A percentile compares a stretch with the other conserved stretches of the same genome.
These are phyloP conservation scores for Paecilomyces sp. DNA, from an alignment of 2,329 filamentous ascomycete species.

Conservation along the genomic window DNA sequence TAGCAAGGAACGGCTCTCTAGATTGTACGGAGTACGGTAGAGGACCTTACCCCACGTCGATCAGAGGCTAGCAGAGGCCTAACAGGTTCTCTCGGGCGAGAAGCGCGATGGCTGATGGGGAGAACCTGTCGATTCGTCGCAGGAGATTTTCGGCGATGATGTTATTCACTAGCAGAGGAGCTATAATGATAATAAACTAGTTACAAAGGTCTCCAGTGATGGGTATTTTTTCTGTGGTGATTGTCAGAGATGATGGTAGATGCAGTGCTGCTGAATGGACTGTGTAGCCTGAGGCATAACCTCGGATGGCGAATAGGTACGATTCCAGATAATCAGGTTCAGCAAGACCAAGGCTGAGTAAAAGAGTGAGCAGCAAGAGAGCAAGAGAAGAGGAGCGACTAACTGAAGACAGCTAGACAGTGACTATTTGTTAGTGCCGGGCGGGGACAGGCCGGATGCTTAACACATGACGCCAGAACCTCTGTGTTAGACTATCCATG, in stretches of 20 bases:
- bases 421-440: no score
- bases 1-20: no score
- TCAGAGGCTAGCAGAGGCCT: not conserved
- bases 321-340: not conserved
- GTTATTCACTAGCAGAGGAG: no score
- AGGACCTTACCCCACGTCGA: not conserved
- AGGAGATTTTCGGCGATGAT: not conserved
- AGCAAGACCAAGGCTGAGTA: not conserved
- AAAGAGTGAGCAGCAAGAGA: not conserved
- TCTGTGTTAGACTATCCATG: no score
- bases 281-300: not conserved
- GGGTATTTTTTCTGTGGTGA: not conserved
- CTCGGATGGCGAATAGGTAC: not conserved
- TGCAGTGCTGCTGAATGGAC: not conserved
- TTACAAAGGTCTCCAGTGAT: no score
- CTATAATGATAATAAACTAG: not conserved
- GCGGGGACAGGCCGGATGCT: no score
- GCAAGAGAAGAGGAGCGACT: no score
- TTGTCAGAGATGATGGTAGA: no score
- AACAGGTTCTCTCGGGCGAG: not conserved
- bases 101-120: not conserved
- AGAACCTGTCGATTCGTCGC: not conserved
- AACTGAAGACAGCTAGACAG: no score
- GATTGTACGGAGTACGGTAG: no score
- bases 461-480: no score